A percentile compares a stretch with the other conserved stretches of the same genome.
Conservation (phyloP, 2,329 filamentous ascomycete genomes). For the Cladosporium cucumerinum region DNA sequence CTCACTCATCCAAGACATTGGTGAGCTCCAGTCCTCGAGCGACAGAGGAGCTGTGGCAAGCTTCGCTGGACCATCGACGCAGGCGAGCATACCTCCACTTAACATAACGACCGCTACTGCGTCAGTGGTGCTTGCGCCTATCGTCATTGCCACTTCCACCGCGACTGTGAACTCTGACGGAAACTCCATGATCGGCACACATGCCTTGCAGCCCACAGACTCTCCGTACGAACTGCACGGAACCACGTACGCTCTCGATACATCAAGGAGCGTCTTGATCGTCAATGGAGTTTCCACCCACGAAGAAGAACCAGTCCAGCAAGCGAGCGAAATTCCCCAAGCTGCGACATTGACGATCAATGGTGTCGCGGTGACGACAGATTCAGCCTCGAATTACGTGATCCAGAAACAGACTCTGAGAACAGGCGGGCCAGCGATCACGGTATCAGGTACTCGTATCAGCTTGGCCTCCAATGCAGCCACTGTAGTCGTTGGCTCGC, state of each 20-base stretch:
- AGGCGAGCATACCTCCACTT: neutral
- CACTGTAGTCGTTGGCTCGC: neutral
- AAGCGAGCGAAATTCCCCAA: neutral
- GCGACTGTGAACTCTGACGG: constrained; percentile 16
- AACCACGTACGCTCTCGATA: neutral
- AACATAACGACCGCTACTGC: neutral
- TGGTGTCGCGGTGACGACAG: neutral
- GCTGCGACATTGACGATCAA: neutral
- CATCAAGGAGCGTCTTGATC: neutral
- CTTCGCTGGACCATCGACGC: neutral
- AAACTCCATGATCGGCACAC: constrained; percentile 18
- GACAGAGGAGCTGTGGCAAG: too few relatives aligned
- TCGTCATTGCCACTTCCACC: neutral
- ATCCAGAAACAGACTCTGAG: constrained; percentile 30
- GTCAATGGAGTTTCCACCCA: neutral
- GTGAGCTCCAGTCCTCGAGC: neutral
- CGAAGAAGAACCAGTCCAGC: neutral
- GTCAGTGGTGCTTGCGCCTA: neutral
- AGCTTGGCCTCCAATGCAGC: neutral
- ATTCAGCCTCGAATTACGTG: neutral
- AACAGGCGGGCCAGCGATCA: constrained; percentile 29
- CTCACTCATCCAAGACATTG: neutral
- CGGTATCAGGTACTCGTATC: neutral
- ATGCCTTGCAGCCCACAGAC: constrained; percentile 17
- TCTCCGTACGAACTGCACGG: neutral